phyloP scores from a whole-genome alignment of 83 land plant genomes.

The Picea engelmannii region DNA sequence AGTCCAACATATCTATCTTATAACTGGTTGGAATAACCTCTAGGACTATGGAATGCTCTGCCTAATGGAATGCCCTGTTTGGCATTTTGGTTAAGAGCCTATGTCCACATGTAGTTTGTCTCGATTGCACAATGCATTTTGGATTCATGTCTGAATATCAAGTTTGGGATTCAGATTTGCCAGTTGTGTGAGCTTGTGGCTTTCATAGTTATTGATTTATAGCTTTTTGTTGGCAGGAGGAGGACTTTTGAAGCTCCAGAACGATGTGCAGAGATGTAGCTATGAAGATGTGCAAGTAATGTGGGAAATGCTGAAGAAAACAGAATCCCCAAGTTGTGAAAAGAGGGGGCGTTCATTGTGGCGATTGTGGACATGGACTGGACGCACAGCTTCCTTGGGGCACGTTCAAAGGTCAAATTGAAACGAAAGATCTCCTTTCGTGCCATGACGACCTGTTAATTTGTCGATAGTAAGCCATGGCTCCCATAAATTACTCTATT shows the following conservation, averaged over 20 bases:
- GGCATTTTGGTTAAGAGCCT: neutral
- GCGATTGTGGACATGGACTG: neutral
- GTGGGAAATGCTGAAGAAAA: slow-evolving; percentile 51
- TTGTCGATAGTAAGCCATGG: neutral
- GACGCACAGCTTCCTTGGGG: neutral
- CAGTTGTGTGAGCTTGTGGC: neutral
- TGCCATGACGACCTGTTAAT: slow-evolving; percentile 1
- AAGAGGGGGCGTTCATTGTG: slow-evolving; percentile 4
- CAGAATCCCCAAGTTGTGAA: slow-evolving; percentile 13
- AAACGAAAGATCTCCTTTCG: neutral
- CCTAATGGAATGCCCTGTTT: neutral
- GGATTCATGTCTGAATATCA: neutral
- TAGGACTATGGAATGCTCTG: neutral
- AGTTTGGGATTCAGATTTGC: neutral
- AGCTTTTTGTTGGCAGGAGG: slow-evolving; percentile 13
- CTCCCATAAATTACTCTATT: neutral
- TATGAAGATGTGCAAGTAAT: slow-evolving; percentile 52
- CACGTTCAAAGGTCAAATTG: neutral
- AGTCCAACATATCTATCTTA: no score
- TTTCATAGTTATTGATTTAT: neutral
- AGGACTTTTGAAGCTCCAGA: slow-evolving; percentile 35
- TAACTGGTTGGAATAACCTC: no score
- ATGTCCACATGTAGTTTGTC: neutral
- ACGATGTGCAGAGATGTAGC: slow-evolving; percentile 40
- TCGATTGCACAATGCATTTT: neutral